Evolutionary conservation across 805 yeast species (phyloP), one percentile per base, ranked within the genome.

Genomic region (Zygosaccharomyces siamensis): DNA sequence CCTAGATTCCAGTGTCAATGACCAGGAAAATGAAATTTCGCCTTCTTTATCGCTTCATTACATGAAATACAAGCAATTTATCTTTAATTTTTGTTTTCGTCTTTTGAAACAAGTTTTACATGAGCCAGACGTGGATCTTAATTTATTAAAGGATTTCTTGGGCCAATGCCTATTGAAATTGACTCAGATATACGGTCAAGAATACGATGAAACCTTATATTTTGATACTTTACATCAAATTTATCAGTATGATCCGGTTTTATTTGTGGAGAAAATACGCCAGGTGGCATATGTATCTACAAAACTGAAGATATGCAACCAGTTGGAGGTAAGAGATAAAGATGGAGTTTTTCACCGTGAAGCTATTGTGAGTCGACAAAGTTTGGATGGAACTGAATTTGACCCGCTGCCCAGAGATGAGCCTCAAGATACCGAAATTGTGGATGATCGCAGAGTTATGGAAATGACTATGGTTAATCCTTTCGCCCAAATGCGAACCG

Each of bases 401-500:
- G 28, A 23, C 6, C 21, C n/a, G 7, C 11, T 6, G 12, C n/a
- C 28, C 7, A 28, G 14, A 8, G 48, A 30, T 10, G 47, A 24
- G 8, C 43, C 33, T 5, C 51, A 43, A n/a, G 42, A 24, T 2
- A 41, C 47, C 10, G 58, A 53, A 3, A 27, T 37, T 7, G 40
- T 44, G 7, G 60, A 56, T 32, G 67, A 60, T 7, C 56, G 52
- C 38, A 57, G 43, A 32, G 58, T 49, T 27, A 50, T 63, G 54
- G 68, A 66, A 45, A 62, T 66, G 64, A 66, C 70, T 1, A 66
- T 65, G 70, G 65, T 66, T 4, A 63, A 64, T 36, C 69, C 69
- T 5, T 58, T 59, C 39, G 54, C 51, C 4, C 53, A 51, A 23
- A 54, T 52, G 27, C 43, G 59, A 27, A 35, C 56, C 7, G 26